Base-by-base conservation (phyloP, 768 basidiomycete species). In the Pleurotus ostreatus region DNA sequence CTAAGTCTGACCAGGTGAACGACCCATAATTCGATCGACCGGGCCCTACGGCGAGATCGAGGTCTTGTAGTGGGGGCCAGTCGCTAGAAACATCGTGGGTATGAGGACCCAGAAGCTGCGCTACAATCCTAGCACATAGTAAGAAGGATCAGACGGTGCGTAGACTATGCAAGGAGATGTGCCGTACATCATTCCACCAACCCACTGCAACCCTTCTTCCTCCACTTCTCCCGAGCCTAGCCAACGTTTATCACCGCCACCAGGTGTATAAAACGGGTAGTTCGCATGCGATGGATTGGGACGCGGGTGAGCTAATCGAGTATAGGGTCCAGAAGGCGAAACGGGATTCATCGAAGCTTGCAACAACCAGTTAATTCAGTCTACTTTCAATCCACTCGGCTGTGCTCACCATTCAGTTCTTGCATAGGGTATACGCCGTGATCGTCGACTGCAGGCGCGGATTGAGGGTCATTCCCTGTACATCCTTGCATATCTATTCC, bases 191-290 rank as follows among this genome's bases (percentile, higher is more conserved):
- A 91, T 63, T 18, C 81, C 74, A 25, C 89, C 89, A 8, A 89
- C 82, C 89, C 89, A 91, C 46, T 84, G 77, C 55, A 78, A 65
- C n/a, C 83, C 85, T 39, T 79, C 78, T 66, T 82, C 81, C 62
- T 83, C 79, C 11, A 77, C 68, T 54, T 74, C 78, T 18, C 76
- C 78, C 9, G 71, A 70, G 20, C 71, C 75, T 20, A 78, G 55
- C 87, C 89, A 87, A 22, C 87, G 79, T 59, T 75, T 76, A 67
- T 91, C 89, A 25, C 74, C 75, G 9, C 84, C 88, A 1, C 88
- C 85, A 0, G 83, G 78, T 9, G 90, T 89, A 63, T 80, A 83
- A 62, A 85, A 84, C 11, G 90, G 91, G 69, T 91, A 92, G 51
- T 84, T 81, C 15, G 66, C 61, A 65, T 89, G 82, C 3, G 72